Evolutionary conservation across 176 grass and related monocot genomes (phyloP).

Genomic region (Aegilops speltoides): DNA sequence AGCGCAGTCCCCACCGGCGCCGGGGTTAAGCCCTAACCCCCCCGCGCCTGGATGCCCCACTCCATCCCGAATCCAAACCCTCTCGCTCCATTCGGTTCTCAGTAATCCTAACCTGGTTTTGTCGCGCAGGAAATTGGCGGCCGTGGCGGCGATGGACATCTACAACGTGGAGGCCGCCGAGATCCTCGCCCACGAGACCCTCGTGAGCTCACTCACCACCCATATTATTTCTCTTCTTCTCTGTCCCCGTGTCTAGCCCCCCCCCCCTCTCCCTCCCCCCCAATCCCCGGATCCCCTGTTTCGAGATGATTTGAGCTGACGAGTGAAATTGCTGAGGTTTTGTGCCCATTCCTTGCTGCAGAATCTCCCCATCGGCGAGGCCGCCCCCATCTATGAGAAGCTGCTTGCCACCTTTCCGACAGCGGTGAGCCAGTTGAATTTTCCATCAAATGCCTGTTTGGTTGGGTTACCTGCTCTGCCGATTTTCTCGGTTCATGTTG

Average conservation of each 20-base stretch:
- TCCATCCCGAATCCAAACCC: neutral
- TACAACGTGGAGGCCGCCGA: slow-evolving; percentile 84
- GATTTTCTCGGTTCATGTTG: neutral
- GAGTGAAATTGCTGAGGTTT: neutral
- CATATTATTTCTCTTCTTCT: neutral
- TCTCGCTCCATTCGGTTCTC: neutral
- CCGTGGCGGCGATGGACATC: slow-evolving; percentile 31
- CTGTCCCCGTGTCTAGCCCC: neutral
- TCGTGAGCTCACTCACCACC: slow-evolving; percentile 36
- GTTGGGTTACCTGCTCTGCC: neutral
- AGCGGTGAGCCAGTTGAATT: slow-evolving; percentile 43
- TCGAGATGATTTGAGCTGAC: neutral
- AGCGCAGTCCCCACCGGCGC: neutral
- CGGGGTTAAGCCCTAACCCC: neutral
- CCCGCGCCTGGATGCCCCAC: neutral
- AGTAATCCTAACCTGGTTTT: neutral
- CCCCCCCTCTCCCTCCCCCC: too few relatives aligned
- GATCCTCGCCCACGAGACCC: slow-evolving; percentile 75
- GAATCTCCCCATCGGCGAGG: slow-evolving; percentile 71
- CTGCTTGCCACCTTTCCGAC: slow-evolving; percentile 83
- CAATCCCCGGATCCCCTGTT: neutral
- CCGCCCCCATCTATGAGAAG: slow-evolving; percentile 81
- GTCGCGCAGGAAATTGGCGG: neutral
- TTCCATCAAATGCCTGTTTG: neutral
- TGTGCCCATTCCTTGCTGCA: slow-evolving; percentile 24